Base-by-base conservation (phyloP, 1,284 basidiomycete species). In the Flammula alnicola region DNA sequence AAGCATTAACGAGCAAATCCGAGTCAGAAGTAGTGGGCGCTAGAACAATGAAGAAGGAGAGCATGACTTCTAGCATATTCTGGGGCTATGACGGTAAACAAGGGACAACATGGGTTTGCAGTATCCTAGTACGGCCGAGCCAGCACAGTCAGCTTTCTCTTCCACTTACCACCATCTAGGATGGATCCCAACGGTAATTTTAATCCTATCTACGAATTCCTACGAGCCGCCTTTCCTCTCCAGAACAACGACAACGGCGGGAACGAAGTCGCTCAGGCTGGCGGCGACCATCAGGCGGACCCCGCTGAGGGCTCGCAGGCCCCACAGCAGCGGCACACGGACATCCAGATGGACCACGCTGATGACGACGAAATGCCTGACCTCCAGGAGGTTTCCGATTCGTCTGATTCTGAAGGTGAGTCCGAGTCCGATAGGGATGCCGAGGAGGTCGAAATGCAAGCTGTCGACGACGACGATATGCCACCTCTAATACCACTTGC, bases 331-430 rank as follows among this genome's bases (percentile, higher is more conserved):
- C 47, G 52, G 9, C 26, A 47, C 19, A 42, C 44, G 14, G 60
- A 57, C 39, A 38, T 51, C 14, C 47, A 35, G 19, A 53, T 61
- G 59, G 37, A 42, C 5, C 26, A 47, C 30, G 41, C 26, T 26
- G 60, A 61, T 3, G 59, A 61, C 42, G 63, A 68, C 53, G 58
- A 55, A 17, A 76, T 80, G 71, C 80, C 79, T 6, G 68, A 64
- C 1, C 63, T 78, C n/a, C 63, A 65, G 41, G 65, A 70, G 8
- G 61, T 73, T 5, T 69, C 70, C 3, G 70, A 74, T 51, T 68
- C 69, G 17, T 67, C 65, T 22, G 69, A 52, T n/a, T 50, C 47
- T 30, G 54, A 51, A 22, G 17, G 54, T 25, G 54, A 56, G 11
- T 40, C 54, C 16, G 64, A 66, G 22, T 63, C 63, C 1, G 62